Conservation (phyloP, 805 yeast genomes). For the Candida wancherniae region DNA sequence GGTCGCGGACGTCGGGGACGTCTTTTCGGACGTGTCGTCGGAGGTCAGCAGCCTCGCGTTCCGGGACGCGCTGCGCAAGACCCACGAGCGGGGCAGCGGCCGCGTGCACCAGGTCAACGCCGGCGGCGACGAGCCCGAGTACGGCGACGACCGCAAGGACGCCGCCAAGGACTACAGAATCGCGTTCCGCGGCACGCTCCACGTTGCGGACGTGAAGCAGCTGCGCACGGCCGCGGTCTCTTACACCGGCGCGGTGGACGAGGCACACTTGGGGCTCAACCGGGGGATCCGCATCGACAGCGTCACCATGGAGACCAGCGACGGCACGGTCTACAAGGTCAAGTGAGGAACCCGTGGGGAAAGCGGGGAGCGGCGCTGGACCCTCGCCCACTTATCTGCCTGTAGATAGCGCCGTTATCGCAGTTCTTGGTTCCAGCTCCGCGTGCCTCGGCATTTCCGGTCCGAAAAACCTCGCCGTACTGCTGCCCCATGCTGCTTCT, state of each 20-base stretch:
- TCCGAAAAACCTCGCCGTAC: no score
- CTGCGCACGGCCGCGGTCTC: constrained; percentile 15
- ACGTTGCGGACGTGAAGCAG: constrained; percentile 18
- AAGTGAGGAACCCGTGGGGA: no score
- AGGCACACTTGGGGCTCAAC: constrained; percentile 27
- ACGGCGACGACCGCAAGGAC: not conserved
- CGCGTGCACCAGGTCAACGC: constrained; percentile 23
- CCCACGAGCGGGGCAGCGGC: constrained; percentile 25
- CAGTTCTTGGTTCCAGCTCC: no score
- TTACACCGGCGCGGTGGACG: constrained; percentile 29
- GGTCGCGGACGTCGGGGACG: constrained; percentile 15
- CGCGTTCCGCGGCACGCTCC: constrained; percentile 22
- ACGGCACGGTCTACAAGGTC: constrained; percentile 8
- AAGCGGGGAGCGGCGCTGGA: no score
- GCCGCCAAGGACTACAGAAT: constrained; percentile 19
- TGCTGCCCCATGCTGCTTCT: no score
- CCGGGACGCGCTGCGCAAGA: constrained; percentile 19
- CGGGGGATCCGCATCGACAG: constrained; percentile 27
- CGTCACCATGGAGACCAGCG: constrained; percentile 17
- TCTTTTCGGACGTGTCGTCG: constrained; percentile 21
- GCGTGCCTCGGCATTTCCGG: no score
- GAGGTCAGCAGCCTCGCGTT: constrained; percentile 23
- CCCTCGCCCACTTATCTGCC: no score
- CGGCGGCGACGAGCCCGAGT: not conserved
- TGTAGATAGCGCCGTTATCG: no score